A percentile compares a stretch with the other conserved stretches of the same genome.
Evolutionary conservation across 768 basidiomycete genomes (phyloP).

Genomic region (Amanita rimosa): DNA sequence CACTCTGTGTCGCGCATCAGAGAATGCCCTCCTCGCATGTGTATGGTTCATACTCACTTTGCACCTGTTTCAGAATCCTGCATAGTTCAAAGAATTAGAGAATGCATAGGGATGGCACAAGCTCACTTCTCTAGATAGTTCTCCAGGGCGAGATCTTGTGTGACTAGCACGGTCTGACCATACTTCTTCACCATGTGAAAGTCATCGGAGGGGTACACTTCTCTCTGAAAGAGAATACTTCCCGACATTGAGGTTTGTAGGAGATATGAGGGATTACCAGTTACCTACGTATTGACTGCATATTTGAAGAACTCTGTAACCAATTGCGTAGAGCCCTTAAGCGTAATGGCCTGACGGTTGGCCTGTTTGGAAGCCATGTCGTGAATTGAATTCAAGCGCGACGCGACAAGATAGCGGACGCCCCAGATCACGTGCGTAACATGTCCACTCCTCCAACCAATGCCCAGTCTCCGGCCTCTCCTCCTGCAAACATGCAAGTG

Average conservation of each 20-base stretch:
- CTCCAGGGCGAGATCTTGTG: constrained; percentile 86
- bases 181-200: constrained; percentile 99
- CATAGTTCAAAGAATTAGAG: constrained; percentile 3
- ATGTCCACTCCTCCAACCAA: constrained; percentile 33
- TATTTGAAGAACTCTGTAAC: constrained; percentile 99
- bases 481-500: constrained; percentile 31
- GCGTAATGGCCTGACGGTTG: constrained; percentile 72
- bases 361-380: constrained; percentile 36
- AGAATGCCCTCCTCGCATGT: background rate
- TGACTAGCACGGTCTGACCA: constrained; percentile 90
- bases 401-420: constrained; percentile 10
- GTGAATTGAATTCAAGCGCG: constrained; percentile 5
- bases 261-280: background rate
- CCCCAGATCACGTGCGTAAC: constrained; percentile 21
- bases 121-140: constrained; percentile 79
- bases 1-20: constrained; percentile 48
- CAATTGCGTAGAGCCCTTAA: constrained; percentile 88
- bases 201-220: constrained; percentile 95
- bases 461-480: constrained; percentile 36
- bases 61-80: constrained; percentile 86
- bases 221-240: constrained; percentile 93
- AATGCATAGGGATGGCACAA: background rate
- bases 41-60: constrained; percentile 45
- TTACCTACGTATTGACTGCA: constrained; percentile 89
- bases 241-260: constrained; percentile 8